Conservation (phyloP, 2,329 filamentous ascomycete species). For the Fusarium goolgardi region DNA sequence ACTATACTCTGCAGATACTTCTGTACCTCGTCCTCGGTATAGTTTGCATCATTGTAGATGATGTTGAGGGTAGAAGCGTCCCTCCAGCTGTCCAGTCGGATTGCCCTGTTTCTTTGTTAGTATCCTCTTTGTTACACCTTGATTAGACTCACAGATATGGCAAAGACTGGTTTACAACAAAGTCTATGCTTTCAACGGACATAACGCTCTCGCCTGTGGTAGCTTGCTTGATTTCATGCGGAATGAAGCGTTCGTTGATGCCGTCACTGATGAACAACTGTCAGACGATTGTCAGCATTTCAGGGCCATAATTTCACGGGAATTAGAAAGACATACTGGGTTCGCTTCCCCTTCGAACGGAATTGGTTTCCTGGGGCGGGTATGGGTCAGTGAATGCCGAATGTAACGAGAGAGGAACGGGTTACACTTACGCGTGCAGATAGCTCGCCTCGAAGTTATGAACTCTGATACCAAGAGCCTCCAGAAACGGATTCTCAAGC, state of each 20-base stretch:
- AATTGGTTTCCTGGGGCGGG: background rate
- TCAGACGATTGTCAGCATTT: background rate
- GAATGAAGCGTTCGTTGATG: background rate
- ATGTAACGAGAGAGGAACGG: background rate
- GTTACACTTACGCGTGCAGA: background rate
- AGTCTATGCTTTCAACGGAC: background rate
- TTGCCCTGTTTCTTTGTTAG: background rate
- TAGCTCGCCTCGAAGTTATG: background rate
- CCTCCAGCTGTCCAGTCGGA: background rate
- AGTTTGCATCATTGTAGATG: slow-evolving; percentile 1
- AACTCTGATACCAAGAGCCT: background rate
- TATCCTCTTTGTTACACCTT: fast-evolving
- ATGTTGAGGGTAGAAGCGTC: background rate
- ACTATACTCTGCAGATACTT: background rate
- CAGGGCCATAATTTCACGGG: background rate
- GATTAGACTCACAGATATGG: background rate
- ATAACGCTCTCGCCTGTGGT: background rate
- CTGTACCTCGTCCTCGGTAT: background rate
- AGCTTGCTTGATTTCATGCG: background rate
- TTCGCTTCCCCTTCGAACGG: background rate
- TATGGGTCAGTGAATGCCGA: background rate
- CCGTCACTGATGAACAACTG: background rate
- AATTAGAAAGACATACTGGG: background rate
- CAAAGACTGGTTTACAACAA: background rate
- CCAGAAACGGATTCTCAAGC: background rate